Base-by-base conservation (phyloP, 768 basidiomycete genomes). In the Phaffia australis region DNA sequence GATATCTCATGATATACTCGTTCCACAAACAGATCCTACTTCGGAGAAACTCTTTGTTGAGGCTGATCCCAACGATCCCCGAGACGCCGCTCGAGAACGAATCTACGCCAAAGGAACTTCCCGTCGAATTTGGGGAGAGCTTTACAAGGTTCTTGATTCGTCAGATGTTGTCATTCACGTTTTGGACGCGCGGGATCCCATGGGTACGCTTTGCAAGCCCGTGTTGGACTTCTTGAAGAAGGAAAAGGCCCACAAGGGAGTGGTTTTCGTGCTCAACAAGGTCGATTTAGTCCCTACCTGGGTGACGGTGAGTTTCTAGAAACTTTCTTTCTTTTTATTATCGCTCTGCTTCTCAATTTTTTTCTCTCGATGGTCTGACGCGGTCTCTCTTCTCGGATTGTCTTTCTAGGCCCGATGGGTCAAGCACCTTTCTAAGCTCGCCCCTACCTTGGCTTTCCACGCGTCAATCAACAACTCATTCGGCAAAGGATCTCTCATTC, bases 91-190 rank as follows among this genome's bases (percentile, higher is more conserved):
- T n/a, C 87, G 86, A 71, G 92, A 94, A 71, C 90, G 92, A 14
- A 90, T 94, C 66, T 95, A 91, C 73, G 83, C 87, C 60, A 98
- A 98, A 77, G 94, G 94, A 48, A 97, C 93, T 1, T 94, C 91
- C 15, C 82, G 87, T 47, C 85, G 94, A 25, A 99, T 99, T 69
- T 98, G 95, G 77, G 93, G 92, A 67, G 94, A 99, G 76, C 80
- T 98, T 8, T 98, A 99, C 82, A 99, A 99, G 77, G 94, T 99
- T 70, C 91, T 99, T 74, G 95, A 99, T 76, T 99, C 94, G 2
- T 94, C 91, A 8, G 94, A 99, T 74, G 90, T 98, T 51, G 83
- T 99, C 66, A 81, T 99, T 46, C 94, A 99, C 74, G 83, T 99
- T 60, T 80, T 99, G 69, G 94, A 99, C 77, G 93, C 94, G 21